These are phyloP conservation scores for Singerocomus rubriflavus DNA, from an alignment of 1,284 basidiomycete genomes.

Conservation along the genomic window DNA sequence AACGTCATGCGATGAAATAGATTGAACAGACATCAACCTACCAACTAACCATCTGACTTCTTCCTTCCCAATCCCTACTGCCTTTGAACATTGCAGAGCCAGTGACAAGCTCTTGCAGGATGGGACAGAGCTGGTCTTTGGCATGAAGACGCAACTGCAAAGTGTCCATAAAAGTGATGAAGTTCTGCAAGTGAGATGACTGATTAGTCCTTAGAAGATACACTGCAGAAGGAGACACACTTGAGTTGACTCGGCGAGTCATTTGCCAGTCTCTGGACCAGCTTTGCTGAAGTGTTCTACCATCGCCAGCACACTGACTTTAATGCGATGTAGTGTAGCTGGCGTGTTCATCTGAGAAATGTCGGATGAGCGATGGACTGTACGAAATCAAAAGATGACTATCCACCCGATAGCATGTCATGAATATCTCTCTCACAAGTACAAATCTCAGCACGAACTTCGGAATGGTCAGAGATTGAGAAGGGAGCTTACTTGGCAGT, in stretches of 20 bases:
- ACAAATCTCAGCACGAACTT: conserved; percentile 4
- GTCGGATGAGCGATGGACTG: background rate
- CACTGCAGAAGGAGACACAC: conserved; percentile 39
- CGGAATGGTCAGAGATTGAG: background rate
- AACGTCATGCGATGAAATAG: background rate
- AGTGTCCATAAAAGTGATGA: conserved; percentile 99
- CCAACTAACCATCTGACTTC: conserved; percentile 93
- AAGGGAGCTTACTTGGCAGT: conserved; percentile 74
- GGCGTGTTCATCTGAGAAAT: conserved; percentile 84
- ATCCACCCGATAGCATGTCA: conserved; percentile 82
- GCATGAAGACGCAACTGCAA: conserved; percentile 89
- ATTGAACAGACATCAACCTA: conserved; percentile 35
- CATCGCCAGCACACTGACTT: conserved; percentile 94
- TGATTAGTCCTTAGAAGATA: background rate
- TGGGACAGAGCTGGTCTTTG: conserved; percentile 95
- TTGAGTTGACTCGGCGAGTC: conserved; percentile 99
- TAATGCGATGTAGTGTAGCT: conserved; percentile 86
- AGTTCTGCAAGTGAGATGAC: conserved; percentile 54
- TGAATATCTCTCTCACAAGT: conserved; percentile 69
- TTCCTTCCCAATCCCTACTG: conserved; percentile 91
- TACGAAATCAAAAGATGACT: background rate
- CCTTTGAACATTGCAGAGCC: conserved; percentile 91
- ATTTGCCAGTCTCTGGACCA: conserved; percentile 88
- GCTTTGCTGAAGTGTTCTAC: conserved; percentile 88
- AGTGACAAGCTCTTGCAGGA: conserved; percentile 91